Conservation (phyloP, 805 yeast species). For the Zygosaccharomyces siamensis region DNA sequence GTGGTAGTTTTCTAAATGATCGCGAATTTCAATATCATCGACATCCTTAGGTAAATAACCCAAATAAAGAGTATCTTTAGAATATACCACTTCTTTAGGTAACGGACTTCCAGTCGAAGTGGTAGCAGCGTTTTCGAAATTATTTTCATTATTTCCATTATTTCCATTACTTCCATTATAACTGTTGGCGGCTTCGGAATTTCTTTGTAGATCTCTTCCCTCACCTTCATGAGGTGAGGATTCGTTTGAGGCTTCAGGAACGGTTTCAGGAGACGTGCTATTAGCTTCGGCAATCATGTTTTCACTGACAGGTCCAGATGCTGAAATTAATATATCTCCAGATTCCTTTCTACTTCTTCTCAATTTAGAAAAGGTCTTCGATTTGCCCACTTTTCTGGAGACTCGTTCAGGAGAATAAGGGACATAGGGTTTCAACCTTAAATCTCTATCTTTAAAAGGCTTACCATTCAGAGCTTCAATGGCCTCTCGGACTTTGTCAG, state of each 20-base stretch:
- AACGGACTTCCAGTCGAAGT: not conserved
- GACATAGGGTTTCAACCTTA: constrained; percentile 40
- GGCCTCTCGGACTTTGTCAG: constrained; percentile 60
- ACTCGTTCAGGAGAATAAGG: constrained; percentile 37
- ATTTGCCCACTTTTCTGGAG: constrained; percentile 16
- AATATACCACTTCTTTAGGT: constrained; percentile 19
- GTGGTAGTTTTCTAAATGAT: constrained; percentile 40
- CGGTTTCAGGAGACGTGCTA: not conserved
- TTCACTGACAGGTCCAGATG: constrained; percentile 1
- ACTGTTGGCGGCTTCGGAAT: not conserved
- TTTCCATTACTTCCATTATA: not conserved
- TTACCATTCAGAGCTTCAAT: constrained; percentile 60
- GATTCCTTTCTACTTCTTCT: constrained; percentile 7
- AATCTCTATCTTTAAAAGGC: constrained; percentile 42
- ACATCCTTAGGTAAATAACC: constrained; percentile 38
- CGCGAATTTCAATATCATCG: constrained; percentile 43
- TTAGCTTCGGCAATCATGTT: not conserved
- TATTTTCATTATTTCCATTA: not conserved
- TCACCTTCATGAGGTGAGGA: not conserved
- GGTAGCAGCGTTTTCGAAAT: not conserved
- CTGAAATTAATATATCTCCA: constrained; percentile 1
- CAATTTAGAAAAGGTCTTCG: constrained; percentile 13
- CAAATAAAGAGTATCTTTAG: constrained; percentile 45
- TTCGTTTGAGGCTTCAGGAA: constrained; percentile 4
- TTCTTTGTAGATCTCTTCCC: not conserved